Evolutionary conservation across 2,329 filamentous ascomycete species (phyloP), one percentile per base, ranked within the genome.

Genomic region (Blastomyces percursus): DNA sequence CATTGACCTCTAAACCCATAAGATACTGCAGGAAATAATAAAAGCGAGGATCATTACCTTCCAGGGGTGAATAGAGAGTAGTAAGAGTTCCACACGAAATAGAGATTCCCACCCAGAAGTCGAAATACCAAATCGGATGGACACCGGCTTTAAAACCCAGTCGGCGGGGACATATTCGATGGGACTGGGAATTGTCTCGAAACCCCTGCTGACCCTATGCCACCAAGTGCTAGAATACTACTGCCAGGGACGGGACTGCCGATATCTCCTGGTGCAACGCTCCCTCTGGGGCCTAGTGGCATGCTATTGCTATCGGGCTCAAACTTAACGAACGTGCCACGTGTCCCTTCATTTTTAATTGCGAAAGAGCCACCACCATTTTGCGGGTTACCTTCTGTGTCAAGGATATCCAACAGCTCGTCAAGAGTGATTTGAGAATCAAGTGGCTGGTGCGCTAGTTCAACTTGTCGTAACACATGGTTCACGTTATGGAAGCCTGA

Each of bases 351-450:
- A 48, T 81, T 80, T 64, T 82, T 83, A 66, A 89, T 81, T 42
- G 89, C 85, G 71, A 99, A 95, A 32, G 83, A 87, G n/a, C 94
- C 94, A 54, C 93, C 93, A 55, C 94, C 94, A 69, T 97, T 97
- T 64, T 87, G 85, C 1, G 79, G 73, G 69, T 88, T 95, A 63
- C 94, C 94, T 72, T 96, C 90, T 0, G 93, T 96, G 69, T 97
- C 93, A 73, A 90, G 94, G 63, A 95, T 87, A 63, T 89, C 86
- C 48, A 93, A 81, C 68, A 97, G 81, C 69, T 96, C 92, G 32
- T 80, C 81, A 70, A 79, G 85, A 74, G 66, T 80, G 73, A 79
- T 84, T 69, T 78, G 72, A 32, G 80, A 75, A 63, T 87, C 83
- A 61, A 80, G 80, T n/a, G 82, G 76, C 42, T 78, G 78, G 61